These are phyloP conservation scores for Kregervanrija delftensis DNA, from an alignment of 805 yeast species.

Conservation along the genomic window DNA sequence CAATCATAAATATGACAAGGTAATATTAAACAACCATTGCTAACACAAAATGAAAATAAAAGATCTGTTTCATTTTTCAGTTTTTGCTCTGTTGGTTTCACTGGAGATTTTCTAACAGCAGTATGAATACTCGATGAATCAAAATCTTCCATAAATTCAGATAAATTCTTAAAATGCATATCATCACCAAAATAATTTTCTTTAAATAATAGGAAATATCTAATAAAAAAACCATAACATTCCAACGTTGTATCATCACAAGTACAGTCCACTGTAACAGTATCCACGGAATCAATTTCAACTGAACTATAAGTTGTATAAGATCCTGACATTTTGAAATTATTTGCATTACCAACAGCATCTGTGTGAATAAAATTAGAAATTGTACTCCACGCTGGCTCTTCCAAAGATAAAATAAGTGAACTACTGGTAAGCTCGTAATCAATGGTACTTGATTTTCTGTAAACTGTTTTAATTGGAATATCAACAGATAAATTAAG, in stretches of 20 bases:
- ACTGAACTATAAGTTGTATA: slow-evolving; percentile 54
- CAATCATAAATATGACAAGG: slow-evolving; percentile 67
- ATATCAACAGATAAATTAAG: slow-evolving; percentile 41
- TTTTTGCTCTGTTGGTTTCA: slow-evolving; percentile 28
- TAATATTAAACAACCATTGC: slow-evolving; percentile 62
- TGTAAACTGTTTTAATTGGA: slow-evolving; percentile 53
- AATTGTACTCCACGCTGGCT: slow-evolving; percentile 91
- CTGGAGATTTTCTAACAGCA: slow-evolving; percentile 9
- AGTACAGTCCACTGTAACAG: slow-evolving; percentile 53
- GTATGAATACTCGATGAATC: slow-evolving; percentile 3
- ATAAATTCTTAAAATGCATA: slow-evolving; percentile 76
- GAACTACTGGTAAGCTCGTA: slow-evolving; percentile 48
- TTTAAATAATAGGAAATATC: slow-evolving; percentile 65
- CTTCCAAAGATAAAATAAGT: slow-evolving; percentile 56
- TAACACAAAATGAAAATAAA: slow-evolving; percentile 61
- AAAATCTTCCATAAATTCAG: slow-evolving; percentile 55
- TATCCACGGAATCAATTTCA: slow-evolving; percentile 64
- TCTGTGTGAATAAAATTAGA: slow-evolving; percentile 59
- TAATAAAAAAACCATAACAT: slow-evolving; percentile 72
- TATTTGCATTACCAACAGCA: slow-evolving; percentile 60
- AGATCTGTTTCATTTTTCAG: slow-evolving; percentile 72
- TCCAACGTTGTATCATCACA: slow-evolving; percentile 64
- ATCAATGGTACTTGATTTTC: slow-evolving; percentile 44
- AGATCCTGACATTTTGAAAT: slow-evolving; percentile 56
- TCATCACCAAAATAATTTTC: slow-evolving; percentile 90